These are phyloP conservation scores for Apiotrichum gamsii DNA, from an alignment of 1,284 basidiomycete species.

Conservation along the genomic window DNA sequence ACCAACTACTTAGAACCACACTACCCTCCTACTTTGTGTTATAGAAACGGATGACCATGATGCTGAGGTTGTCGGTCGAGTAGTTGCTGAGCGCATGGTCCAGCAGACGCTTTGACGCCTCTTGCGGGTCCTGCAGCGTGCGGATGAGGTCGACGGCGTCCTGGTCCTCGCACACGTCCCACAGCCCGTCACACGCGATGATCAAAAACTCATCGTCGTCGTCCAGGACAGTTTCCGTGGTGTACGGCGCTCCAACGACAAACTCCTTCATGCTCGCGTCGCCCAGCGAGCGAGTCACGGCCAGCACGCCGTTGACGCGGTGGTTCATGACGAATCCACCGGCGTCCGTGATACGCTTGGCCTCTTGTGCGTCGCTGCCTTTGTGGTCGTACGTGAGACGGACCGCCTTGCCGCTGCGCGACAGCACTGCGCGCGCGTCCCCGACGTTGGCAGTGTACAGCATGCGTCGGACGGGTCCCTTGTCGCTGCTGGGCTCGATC, in stretches of 20 bases:
- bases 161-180: conserved; percentile 94
- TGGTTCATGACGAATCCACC: conserved; percentile 99
- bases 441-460: conserved; percentile 96
- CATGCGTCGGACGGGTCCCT: conserved; percentile 59
- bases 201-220: conserved; percentile 92
- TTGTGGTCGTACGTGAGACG: conserved; percentile 98
- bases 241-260: conserved; percentile 95
- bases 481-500: conserved; percentile 36
- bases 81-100: conserved; percentile 72
- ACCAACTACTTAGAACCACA: no score
- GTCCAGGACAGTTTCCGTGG: conserved; percentile 87
- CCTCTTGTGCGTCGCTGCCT: conserved; percentile 92
- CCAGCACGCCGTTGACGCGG: conserved; percentile 90
- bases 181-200: conserved; percentile 97
- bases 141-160: conserved; percentile 81
- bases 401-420: conserved; percentile 78
- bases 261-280: conserved; percentile 99
- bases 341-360: conserved; percentile 93
- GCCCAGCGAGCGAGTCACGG: conserved; percentile 91
- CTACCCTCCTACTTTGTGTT: not conserved
- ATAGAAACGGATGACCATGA: conserved; percentile 11
- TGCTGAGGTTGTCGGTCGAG: conserved; percentile 22
- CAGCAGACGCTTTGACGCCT: conserved; percentile 70
- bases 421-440: conserved; percentile 49
- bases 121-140: conserved; percentile 68